phyloP scores from a whole-genome alignment of 1,284 basidiomycete genomes.

The Microbotryomycetes sp. region DNA sequence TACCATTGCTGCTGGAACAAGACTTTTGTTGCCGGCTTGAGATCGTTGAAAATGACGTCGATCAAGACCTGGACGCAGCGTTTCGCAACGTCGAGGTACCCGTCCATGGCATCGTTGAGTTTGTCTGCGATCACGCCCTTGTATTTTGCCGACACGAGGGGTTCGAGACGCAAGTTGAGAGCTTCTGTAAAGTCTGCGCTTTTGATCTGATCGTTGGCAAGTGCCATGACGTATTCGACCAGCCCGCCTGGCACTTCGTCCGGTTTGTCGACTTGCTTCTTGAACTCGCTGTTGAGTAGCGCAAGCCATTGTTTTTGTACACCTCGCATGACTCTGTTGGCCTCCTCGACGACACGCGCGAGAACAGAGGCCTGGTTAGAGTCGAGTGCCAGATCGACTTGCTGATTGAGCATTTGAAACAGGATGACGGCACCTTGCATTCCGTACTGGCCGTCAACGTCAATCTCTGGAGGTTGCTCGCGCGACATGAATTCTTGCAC shows the following conservation, averaged over 20 bases:
- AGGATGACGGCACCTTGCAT: conserved; percentile 88
- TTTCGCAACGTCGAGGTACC: conserved; percentile 95
- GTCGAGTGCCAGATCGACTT: conserved; percentile 88
- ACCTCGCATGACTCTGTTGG: conserved; percentile 80
- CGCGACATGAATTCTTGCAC: conserved; percentile 74
- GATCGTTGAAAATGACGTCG: conserved; percentile 89
- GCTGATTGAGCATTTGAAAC: conserved; percentile 92
- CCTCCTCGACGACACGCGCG: conserved; percentile 80
- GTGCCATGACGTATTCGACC: conserved; percentile 91
- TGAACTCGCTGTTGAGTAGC: conserved; percentile 75
- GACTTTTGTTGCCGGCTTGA: conserved; percentile 77
- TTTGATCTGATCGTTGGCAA: conserved; percentile 98
- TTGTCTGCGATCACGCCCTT: conserved; percentile 70
- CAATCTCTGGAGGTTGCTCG: conserved; percentile 76
- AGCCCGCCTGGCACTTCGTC: conserved; percentile 72
- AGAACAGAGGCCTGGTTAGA: conserved; percentile 92
- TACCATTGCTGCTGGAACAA: conserved; percentile 67
- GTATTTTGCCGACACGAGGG: conserved; percentile 90
- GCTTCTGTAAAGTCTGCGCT: conserved; percentile 89
- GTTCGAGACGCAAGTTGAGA: conserved; percentile 75
- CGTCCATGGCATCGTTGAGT: conserved; percentile 93
- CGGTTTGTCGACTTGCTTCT: conserved; percentile 68
- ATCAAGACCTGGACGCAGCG: conserved; percentile 91
- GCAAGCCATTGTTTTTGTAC: conserved; percentile 84
- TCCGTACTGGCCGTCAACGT: conserved; percentile 81